Evolutionary conservation across 2,329 filamentous ascomycete genomes (phyloP), one percentile per base, ranked within the genome.

Genomic region (Penicillium expansum): DNA sequence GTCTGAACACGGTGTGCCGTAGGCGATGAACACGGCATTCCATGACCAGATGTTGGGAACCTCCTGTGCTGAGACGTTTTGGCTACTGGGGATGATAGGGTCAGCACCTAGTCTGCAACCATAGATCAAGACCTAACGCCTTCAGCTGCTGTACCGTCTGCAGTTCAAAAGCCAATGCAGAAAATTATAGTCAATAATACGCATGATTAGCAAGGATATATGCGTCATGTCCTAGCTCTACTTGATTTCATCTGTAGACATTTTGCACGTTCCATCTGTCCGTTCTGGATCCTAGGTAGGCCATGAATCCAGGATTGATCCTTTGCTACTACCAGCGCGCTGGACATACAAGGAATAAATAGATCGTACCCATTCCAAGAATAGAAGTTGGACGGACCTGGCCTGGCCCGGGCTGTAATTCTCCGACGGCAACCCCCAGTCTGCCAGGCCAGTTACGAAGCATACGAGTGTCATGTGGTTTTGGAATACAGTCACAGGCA

Each of bases 401-500:
- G 63, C 9, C 58, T 53, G 35, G 63, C 9, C 58, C 50, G 41
- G 27, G 58, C 39, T 59, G 22, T 30, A 65, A 64, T 65, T 62
- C 51, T 61, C 62, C 62, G 59, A 58, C 43, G 35, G 52, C 13
- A 41, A 29, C 42, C 43, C 48, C 45, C 39, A 39, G 8, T 54
- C 56, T 30, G 5, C 32, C 30, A 55, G 64, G 22, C 59, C 61
- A 57, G 56, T 62, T 66, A 52, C 35, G 10, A 64, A 65, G 52
- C n/a, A 52, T 59, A 58, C 51, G 35, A 54, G 59, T 33, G 48
- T 59, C 56, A 62, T 65, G 62, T 63, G 50, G 60, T 56, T 49
- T 55, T 57, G 37, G 18, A 51, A 47, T 48, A 27, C 18, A 50
- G 43, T 56, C 37, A 45, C 45, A 55, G 39, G 37, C 43, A 47